These are phyloP conservation scores for Pseudogymnoascus sp. DNA, from an alignment of 2,329 filamentous ascomycete genomes.

Conservation along the genomic window DNA sequence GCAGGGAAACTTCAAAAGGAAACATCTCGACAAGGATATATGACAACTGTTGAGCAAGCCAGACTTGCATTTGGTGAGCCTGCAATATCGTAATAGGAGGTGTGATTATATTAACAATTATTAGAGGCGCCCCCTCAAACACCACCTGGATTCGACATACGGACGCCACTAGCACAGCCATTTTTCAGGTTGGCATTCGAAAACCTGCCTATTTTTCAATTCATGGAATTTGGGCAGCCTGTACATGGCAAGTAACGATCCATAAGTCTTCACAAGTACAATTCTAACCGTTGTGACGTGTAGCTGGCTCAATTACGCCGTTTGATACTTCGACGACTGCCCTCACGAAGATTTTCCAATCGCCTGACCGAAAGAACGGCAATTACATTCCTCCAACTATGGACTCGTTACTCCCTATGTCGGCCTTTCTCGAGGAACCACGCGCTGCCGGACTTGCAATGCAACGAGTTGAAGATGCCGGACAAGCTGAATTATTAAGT, in stretches of 20 bases:
- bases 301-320: background rate
- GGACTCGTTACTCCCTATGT: background rate
- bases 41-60: background rate
- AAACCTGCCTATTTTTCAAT: slow-evolving; percentile 1
- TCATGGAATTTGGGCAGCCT: background rate
- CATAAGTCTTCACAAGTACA: background rate
- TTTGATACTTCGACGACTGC: background rate
- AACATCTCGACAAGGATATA: slow-evolving; percentile 6
- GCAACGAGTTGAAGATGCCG: background rate
- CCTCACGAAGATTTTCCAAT: background rate
- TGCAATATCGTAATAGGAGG: background rate
- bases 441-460: background rate
- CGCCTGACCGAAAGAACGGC: background rate
- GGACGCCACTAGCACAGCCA: background rate
- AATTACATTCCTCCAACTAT: background rate
- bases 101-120: background rate
- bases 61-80: background rate
- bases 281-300: background rate
- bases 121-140: slow-evolving; percentile 5
- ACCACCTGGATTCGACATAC: slow-evolving; percentile 8
- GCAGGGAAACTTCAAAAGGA: slow-evolving; percentile 11
- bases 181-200: background rate
- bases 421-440: background rate
- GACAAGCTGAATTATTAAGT: background rate
- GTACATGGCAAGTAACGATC: background rate